These are phyloP conservation scores for Aspergillus egyptiacus DNA, from an alignment of 495 filamentous ascomycete species.

Conservation along the genomic window DNA sequence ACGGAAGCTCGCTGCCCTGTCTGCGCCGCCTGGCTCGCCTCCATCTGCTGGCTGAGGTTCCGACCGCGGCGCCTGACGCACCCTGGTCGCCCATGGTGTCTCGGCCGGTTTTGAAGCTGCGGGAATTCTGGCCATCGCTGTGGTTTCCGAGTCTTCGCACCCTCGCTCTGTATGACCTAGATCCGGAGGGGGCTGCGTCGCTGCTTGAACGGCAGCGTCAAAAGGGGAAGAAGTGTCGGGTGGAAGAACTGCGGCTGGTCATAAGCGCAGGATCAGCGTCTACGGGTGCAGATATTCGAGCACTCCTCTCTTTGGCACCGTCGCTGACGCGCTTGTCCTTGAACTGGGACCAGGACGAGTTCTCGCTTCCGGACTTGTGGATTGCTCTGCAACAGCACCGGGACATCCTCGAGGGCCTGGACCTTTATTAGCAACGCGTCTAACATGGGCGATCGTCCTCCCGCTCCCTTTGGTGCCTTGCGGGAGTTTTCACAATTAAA, in stretches of 20 bases:
- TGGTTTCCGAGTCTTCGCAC: not conserved
- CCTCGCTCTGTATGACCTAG: not conserved
- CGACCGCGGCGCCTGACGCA: too few relatives aligned
- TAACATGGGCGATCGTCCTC: not conserved
- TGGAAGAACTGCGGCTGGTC: not conserved
- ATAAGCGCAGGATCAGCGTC: not conserved
- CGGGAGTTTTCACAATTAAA: not conserved
- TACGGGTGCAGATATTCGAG: not conserved
- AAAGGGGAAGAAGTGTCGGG: too few relatives aligned
- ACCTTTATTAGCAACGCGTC: too few relatives aligned
- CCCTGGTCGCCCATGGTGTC: not conserved
- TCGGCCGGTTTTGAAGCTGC: constrained; percentile 1
- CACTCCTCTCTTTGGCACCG: not conserved
- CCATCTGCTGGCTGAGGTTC: not conserved
- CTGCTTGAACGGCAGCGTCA: not conserved
- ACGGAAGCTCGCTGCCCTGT: too few relatives aligned
- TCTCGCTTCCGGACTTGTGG: too few relatives aligned
- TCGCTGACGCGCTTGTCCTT: too few relatives aligned
- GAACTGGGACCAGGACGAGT: too few relatives aligned
- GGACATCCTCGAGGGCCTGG: not conserved
- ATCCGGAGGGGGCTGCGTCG: not conserved
- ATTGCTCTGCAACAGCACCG: not conserved
- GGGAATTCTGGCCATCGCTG: too few relatives aligned
- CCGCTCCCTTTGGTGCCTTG: not conserved
- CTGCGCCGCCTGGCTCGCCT: too few relatives aligned